Base-by-base conservation (phyloP, 371 early-diverging fungal genomes). In the Mucor saturninus region DNA sequence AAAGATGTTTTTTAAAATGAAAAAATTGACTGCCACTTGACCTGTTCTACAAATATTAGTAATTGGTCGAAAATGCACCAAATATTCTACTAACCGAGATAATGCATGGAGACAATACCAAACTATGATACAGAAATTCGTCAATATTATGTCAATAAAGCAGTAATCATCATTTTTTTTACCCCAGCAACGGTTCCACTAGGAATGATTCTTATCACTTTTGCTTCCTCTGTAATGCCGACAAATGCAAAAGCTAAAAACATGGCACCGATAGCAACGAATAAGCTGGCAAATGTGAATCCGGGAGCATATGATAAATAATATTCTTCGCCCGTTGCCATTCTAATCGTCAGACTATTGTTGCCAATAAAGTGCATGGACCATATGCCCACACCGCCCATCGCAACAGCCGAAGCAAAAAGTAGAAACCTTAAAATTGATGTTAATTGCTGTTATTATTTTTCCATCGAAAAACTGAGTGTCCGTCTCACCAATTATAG, bases 351-450 rank as follows among this genome's bases (percentile, higher is more conserved):
- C 52, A 80, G 37, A n/a, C 74, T 65, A 35, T 80, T 77, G 54
- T 80, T 81, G 13, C 82, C 82, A 30, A 81, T 74, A 49, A 81
- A 81, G 62, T 81, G 82, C 82, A 79, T 81, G 13, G 76, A 77
- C 82, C 82, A 81, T 5, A 81, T 74, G 32, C 71, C 66, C 8
- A 77, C 77, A 31, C 71, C 75, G 28, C 82, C 82, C 77, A 79
- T 81, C 0, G 63, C 49, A 28, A 79, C 57, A 3, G 82, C 74
- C 35, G 79, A 66, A 30, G 77, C 62, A 30, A 59, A 45, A 14
- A 77, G 15, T 73, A 77, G 30, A 76, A 62, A 62, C 62, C 62
- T 73, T 6, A 7, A 14, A 0, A 28, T 14, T 51, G 26, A 31
- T 51, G 6, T 11, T 11, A 21, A 1, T 21, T 21, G 0, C 10